These are phyloP conservation scores for Trichocladium uniseriatum DNA, from an alignment of 495 filamentous ascomycete species.

Conservation along the genomic window DNA sequence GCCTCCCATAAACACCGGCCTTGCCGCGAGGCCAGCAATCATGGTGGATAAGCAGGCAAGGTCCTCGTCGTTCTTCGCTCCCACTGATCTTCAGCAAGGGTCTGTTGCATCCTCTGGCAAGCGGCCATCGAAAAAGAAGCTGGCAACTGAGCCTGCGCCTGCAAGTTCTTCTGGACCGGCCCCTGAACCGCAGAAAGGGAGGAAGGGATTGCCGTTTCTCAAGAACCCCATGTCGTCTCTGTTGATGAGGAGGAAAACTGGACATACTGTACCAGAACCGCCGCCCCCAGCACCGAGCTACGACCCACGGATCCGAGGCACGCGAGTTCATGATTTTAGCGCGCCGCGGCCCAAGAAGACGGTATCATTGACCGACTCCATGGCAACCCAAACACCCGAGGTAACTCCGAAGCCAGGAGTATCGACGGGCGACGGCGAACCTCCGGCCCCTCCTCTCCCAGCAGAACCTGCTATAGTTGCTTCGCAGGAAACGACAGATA, in stretches of 20 bases:
- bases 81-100: slow-evolving; percentile 31
- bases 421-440: background rate
- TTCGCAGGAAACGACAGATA: background rate
- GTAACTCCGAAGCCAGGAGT: background rate
- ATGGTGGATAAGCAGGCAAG: slow-evolving; percentile 22
- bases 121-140: background rate
- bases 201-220: slow-evolving; percentile 43
- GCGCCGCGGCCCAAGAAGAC: slow-evolving; percentile 60
- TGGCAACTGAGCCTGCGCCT: slow-evolving; percentile 31
- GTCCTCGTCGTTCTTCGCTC: slow-evolving; percentile 31
- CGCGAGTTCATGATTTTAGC: slow-evolving; percentile 83
- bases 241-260: slow-evolving; percentile 32
- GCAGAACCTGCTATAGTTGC: background rate
- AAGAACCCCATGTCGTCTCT: slow-evolving; percentile 43
- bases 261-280: slow-evolving; percentile 36
- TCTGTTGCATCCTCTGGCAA: background rate
- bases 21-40: slow-evolving; percentile 15
- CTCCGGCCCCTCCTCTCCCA: background rate
- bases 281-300: slow-evolving; percentile 44
- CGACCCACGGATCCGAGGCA: slow-evolving; percentile 78
- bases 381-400: background rate
- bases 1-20: slow-evolving; percentile 23
- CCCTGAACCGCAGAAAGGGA: slow-evolving; percentile 45
- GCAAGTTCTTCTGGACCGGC: slow-evolving; percentile 52
- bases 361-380: slow-evolving; percentile 18